Percentiles rank a stretch among this genome's conserved stretches.
Evolutionary conservation across 495 filamentous ascomycete species (phyloP).

Genomic region (Trypethelium eluteriae): DNA sequence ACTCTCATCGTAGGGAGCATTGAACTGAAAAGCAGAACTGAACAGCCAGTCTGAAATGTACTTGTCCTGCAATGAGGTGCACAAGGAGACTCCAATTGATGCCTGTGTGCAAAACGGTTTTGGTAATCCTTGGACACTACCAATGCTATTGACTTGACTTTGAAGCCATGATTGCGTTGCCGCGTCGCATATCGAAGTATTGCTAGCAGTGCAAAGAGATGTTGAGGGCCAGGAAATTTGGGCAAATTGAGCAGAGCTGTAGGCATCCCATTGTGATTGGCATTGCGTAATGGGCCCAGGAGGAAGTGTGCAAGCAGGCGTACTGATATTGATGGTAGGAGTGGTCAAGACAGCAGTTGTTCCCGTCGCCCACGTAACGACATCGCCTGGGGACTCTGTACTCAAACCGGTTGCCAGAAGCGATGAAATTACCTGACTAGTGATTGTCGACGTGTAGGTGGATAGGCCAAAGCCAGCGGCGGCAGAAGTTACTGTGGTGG

Average conservation of each 20-base stretch:
- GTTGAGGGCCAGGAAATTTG: neutral
- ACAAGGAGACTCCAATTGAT: neutral
- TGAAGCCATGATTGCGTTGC: neutral
- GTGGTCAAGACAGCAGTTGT: constrained; percentile 5
- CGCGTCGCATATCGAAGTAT: neutral
- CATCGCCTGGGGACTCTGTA: neutral
- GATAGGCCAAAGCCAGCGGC: neutral
- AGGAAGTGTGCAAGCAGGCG: neutral
- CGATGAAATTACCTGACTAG: neutral
- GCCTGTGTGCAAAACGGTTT: neutral
- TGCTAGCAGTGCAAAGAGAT: constrained; percentile 1
- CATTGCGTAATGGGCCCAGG: neutral
- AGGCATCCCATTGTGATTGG: constrained; percentile 7
- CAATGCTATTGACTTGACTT: neutral
- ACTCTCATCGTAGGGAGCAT: neutral
- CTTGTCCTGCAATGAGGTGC: neutral
- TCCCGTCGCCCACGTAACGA: neutral
- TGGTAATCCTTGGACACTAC: neutral
- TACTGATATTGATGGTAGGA: neutral
- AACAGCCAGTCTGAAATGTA: neutral
- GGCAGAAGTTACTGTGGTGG: neutral
- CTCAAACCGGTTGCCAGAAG: neutral
- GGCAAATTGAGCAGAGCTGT: neutral
- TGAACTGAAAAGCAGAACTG: neutral
- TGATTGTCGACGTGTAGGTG: neutral